phyloP scores from a whole-genome alignment of 352 stramenopile species.

The Phytophthora sojae region DNA sequence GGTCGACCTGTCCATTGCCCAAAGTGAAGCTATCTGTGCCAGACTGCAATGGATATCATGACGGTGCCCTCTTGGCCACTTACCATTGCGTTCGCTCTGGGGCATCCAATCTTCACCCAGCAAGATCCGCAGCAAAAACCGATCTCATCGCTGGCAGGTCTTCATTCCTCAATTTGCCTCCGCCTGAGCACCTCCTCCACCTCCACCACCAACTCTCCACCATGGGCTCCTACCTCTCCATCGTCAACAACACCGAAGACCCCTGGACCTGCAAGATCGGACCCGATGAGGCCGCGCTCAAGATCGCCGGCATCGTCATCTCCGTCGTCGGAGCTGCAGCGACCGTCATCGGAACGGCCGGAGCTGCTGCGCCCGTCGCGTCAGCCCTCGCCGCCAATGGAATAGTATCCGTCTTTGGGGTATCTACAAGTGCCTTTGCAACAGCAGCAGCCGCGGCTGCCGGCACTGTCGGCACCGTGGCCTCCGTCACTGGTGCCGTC shows the following conservation, averaged over 20 bases:
- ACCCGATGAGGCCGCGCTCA: conserved; percentile 32
- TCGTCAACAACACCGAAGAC: conserved; percentile 54
- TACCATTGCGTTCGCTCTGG: conserved; percentile 1
- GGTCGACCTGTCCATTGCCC: conserved; percentile 9
- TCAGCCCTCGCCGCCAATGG: conserved; percentile 35
- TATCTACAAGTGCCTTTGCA: conserved; percentile 36
- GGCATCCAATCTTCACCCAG: neutral
- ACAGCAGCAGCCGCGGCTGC: conserved; percentile 25
- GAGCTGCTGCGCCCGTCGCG: conserved; percentile 38
- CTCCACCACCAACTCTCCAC: conserved; percentile 8
- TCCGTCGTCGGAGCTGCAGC: conserved; percentile 33
- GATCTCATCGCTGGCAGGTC: neutral
- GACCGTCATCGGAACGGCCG: conserved; percentile 37
- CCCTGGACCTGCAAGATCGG: conserved; percentile 52
- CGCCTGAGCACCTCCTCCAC: neutral
- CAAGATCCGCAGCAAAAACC: neutral
- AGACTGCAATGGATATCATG: conserved; percentile 1
- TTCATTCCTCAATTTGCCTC: conserved; percentile 28
- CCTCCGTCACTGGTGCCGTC: conserved; percentile 32
- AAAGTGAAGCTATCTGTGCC: conserved; percentile 7
- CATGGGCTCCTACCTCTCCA: conserved; percentile 60
- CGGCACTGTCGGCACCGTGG: conserved; percentile 22
- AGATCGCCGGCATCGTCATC: conserved; percentile 20
- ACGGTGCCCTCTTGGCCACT: neutral
- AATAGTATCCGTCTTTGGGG: conserved; percentile 40